phyloP scores from a whole-genome alignment of 1,284 basidiomycete genomes.

The Pseudozyma sp. region DNA sequence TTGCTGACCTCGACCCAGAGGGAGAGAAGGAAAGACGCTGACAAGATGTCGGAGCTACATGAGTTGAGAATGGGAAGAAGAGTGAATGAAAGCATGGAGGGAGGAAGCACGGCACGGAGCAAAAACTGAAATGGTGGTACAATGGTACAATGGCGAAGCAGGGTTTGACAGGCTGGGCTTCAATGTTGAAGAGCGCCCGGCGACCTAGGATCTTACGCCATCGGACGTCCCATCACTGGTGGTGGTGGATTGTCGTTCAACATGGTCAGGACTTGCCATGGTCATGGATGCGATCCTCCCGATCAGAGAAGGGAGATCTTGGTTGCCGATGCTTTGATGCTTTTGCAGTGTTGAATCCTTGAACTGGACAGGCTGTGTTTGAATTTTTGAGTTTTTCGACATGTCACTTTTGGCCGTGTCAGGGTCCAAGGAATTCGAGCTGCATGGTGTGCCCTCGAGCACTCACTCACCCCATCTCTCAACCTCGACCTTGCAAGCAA shows the following conservation, averaged over 20 bases:
- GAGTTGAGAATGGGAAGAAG: too few species aligned
- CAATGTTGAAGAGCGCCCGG: constrained; percentile 4
- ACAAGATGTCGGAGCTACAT: too few species aligned
- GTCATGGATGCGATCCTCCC: background rate
- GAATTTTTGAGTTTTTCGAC: constrained; percentile 10
- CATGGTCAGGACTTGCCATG: background rate
- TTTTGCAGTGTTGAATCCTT: background rate
- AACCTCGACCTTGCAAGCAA: too few species aligned
- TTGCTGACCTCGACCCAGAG: too few species aligned
- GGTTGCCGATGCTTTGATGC: too few species aligned
- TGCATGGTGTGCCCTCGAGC: too few species aligned
- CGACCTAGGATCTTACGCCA: background rate
- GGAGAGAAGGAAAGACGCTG: too few species aligned
- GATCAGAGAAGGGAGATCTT: background rate
- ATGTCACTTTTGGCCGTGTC: constrained; percentile 26
- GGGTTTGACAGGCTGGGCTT: constrained; percentile 23
- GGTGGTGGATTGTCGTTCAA: background rate
- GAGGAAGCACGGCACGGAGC: too few species aligned
- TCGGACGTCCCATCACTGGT: background rate
- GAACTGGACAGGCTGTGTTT: background rate
- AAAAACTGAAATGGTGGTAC: too few species aligned
- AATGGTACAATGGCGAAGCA: background rate
- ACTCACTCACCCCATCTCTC: too few species aligned
- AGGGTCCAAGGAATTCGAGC: background rate
- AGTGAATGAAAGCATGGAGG: too few species aligned